Conservation (phyloP, 2,329 filamentous ascomycete genomes). For the Fusarium pseudograminearum region DNA sequence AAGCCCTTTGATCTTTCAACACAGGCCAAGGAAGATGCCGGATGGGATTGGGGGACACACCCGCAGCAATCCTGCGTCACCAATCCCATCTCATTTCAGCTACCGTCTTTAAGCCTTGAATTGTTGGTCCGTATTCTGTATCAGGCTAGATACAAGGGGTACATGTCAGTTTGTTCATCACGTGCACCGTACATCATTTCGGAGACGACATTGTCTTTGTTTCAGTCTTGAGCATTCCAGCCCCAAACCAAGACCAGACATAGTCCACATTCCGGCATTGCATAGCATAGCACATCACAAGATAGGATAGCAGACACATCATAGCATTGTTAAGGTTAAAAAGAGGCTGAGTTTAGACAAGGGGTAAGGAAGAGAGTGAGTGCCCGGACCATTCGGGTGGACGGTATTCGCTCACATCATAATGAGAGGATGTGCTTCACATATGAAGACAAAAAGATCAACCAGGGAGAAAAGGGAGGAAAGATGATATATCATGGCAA, state of each 20-base stretch:
- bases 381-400: conserved; percentile 36
- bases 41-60: conserved; percentile 10
- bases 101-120: conserved; percentile 22
- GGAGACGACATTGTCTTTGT: conserved; percentile 52
- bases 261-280: conserved; percentile 36
- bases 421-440: conserved; percentile 24
- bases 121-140: conserved; percentile 25
- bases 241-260: conserved; percentile 31
- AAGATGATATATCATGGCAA: conserved; percentile 42
- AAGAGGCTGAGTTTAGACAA: conserved; percentile 48
- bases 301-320: neutral
- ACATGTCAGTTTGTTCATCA: conserved; percentile 38
- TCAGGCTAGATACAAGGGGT: conserved; percentile 9
- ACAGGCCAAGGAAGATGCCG: conserved; percentile 9
- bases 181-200: conserved; percentile 45
- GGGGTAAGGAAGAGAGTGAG: conserved; percentile 15
- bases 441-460: conserved; percentile 26
- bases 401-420: conserved; percentile 29
- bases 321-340: conserved; percentile 52
- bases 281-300: conserved; percentile 32
- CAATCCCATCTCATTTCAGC: conserved; percentile 27
- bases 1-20: conserved; percentile 37
- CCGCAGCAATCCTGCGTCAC: conserved; percentile 14
- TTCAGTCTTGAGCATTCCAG: conserved; percentile 54
- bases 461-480: conserved; percentile 30